Conservation (phyloP, 2,329 filamentous ascomycete genomes). For the Neonectria coccinea region DNA sequence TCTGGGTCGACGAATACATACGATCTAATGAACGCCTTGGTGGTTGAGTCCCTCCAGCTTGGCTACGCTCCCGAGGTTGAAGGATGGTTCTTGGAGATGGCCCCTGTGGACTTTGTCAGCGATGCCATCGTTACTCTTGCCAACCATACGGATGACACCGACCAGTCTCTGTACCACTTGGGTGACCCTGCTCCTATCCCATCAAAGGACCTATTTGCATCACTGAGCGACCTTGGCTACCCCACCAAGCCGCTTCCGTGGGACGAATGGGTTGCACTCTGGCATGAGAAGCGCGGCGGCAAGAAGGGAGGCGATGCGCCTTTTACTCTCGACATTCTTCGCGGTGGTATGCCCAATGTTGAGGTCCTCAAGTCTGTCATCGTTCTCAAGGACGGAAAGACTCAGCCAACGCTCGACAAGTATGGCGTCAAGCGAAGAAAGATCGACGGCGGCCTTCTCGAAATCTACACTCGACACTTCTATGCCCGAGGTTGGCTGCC, state of each 20-base stretch:
- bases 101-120: slow-evolving; percentile 84
- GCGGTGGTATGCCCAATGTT: slow-evolving; percentile 82
- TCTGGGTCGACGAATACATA: slow-evolving; percentile 83
- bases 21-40: slow-evolving; percentile 80
- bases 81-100: slow-evolving; percentile 86
- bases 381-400: slow-evolving; percentile 78
- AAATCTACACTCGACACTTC: slow-evolving; percentile 84
- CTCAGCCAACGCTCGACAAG: slow-evolving; percentile 67
- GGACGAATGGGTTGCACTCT: slow-evolving; percentile 80
- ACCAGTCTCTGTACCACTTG: slow-evolving; percentile 78
- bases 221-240: slow-evolving; percentile 76
- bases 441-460: slow-evolving; percentile 76
- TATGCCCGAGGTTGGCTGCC: slow-evolving; percentile 83
- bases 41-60: slow-evolving; percentile 81
- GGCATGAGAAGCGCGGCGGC: slow-evolving; percentile 76
- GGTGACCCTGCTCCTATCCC: slow-evolving; percentile 78
- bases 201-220: slow-evolving; percentile 73
- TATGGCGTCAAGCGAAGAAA: slow-evolving; percentile 72
- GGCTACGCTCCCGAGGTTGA: slow-evolving; percentile 77
- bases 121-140: slow-evolving; percentile 78
- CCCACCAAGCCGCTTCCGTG: slow-evolving; percentile 74
- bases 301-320: slow-evolving; percentile 75
- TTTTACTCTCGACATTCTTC: slow-evolving; percentile 83
- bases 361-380: slow-evolving; percentile 78
- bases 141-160: slow-evolving; percentile 69